A percentile compares a stretch with the other conserved stretches of the same genome.
Conservation (phyloP, 306 rosid genomes). For the Cucurbita moschata region DNA sequence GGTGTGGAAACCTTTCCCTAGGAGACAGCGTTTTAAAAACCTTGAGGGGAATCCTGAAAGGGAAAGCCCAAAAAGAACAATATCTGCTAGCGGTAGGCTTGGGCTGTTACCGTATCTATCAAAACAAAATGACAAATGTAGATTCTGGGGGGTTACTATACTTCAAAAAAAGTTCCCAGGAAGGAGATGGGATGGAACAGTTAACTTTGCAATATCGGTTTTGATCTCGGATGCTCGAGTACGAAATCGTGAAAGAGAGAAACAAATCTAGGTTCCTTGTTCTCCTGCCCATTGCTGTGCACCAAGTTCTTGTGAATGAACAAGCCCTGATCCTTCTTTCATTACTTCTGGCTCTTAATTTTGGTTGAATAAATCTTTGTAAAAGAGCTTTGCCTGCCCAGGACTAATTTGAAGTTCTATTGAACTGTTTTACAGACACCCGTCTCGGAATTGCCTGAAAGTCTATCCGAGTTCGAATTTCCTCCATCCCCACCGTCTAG, state of each 20-base stretch:
- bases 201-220: neutral
- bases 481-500: constrained; percentile 81
- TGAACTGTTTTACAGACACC: constrained; percentile 30
- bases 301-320: neutral
- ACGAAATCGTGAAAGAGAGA: neutral
- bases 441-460: constrained; percentile 27
- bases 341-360: neutral
- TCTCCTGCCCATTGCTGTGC: neutral
- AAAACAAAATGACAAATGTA: neutral
- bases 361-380: neutral
- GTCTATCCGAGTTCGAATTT: constrained; percentile 27
- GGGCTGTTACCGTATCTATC: neutral
- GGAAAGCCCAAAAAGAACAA: no score
- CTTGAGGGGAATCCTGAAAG: no score
- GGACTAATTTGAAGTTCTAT: constrained; percentile 5
- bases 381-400: neutral
- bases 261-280: neutral
- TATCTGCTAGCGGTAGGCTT: no score
- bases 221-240: neutral
- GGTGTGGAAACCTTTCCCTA: no score
- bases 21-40: no score
- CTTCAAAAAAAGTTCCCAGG: no score
- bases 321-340: neutral
- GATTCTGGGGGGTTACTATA: neutral
- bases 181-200: neutral